These are phyloP conservation scores for Cystobasidium slooffiae DNA, from an alignment of 1,284 basidiomycete species.

Conservation along the genomic window DNA sequence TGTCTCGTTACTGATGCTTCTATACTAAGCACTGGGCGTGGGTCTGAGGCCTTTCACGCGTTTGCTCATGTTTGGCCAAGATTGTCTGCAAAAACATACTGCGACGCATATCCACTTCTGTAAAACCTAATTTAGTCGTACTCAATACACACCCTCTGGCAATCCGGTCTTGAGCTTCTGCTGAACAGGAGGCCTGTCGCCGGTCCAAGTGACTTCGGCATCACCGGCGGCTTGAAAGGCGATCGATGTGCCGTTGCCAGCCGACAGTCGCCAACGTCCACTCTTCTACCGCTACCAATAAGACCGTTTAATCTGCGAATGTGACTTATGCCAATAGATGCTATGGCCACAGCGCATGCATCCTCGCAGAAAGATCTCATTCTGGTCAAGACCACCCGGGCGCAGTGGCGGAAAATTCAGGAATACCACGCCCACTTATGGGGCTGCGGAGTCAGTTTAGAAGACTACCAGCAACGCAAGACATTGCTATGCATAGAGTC, in stretches of 20 bases:
- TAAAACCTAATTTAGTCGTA: too few relatives aligned
- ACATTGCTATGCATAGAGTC: constrained; percentile 10
- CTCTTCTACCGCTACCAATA: too few relatives aligned
- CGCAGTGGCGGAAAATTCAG: constrained; percentile 8
- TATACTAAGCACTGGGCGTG: constrained; percentile 9
- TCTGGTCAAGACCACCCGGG: not conserved
- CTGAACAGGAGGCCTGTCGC: too few relatives aligned
- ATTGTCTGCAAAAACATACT: not conserved
- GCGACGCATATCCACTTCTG: not conserved
- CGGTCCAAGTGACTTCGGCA: too few relatives aligned
- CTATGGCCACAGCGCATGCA: not conserved
- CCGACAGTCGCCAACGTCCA: too few relatives aligned
- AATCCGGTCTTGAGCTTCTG: too few relatives aligned
- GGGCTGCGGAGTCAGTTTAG: constrained; percentile 14
- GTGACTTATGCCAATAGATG: too few relatives aligned
- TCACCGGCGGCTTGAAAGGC: too few relatives aligned
- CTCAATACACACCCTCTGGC: too few relatives aligned
- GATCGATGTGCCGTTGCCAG: too few relatives aligned
- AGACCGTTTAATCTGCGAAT: too few relatives aligned
- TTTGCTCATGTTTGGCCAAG: not conserved
- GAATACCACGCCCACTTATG: constrained; percentile 13
- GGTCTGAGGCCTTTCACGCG: not conserved
- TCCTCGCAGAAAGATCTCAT: constrained; percentile 7
- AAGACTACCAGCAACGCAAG: constrained; percentile 16
- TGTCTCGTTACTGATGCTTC: not conserved